Evolutionary conservation across 768 basidiomycete genomes (phyloP), one percentile per base, ranked within the genome.

Genomic region (Suillus sp.): DNA sequence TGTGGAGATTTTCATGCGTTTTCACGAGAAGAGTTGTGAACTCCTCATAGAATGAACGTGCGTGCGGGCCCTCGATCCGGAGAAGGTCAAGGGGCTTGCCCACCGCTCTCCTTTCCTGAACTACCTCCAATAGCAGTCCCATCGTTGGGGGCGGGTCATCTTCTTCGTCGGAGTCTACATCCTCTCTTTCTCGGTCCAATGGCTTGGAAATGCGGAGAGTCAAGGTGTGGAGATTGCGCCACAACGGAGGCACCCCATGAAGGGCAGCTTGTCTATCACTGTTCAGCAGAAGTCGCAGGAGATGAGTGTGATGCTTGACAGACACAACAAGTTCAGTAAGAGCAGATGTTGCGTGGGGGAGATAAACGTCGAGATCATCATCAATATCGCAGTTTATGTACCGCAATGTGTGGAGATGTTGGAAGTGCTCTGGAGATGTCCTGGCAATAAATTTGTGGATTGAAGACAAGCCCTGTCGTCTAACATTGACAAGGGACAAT

Each of bases 361-460:
- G 74, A 22, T 76, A 75, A 65, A 75, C 73, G 70, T 76, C 74
- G 43, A 75, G 67, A 50, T 75, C 74, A 56, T 76, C 73, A 57
- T 75, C 75, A 67, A 75, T 76, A 27, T 74, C 69, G 61, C 74
- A 75, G 56, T 75, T 74, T 61, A 76, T 73, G 54, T 76, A 76
- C 66, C 75, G 69, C 50, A 76, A 71, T 18, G 68, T 70, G 47
- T 60, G 68, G 27, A 78, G 63, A 53, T 74, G 71, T 45, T 71
- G 74, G 59, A 75, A 75, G 56, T 76, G 75, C 55, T 75, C 75
- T 4, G 75, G 74, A 62, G 69, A 75, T 66, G 62, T 75, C 63
- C 74, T 74, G 35, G 74, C 71, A 70, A 75, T 75, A 65, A 76
- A 76, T 45, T 69, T 76, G 67, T 76, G 75, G 69, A 75, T 75